Conservation (phyloP, 148 eudicot species). For the Chenopodium suecicum region DNA sequence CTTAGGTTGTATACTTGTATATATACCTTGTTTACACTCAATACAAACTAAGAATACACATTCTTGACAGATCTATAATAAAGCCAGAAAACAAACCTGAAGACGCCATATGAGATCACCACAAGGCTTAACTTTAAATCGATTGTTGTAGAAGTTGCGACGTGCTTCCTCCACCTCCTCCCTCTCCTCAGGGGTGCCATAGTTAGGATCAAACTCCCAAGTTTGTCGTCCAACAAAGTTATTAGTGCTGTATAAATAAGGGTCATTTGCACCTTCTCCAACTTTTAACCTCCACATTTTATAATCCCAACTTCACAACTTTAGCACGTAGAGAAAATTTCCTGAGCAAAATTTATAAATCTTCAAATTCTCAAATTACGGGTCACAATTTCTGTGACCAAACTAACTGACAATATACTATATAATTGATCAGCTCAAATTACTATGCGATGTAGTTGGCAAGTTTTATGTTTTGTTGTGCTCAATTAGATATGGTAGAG, state of each 20-base stretch:
- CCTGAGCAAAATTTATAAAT: not conserved
- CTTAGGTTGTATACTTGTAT: too few relatives aligned
- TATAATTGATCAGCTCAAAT: not conserved
- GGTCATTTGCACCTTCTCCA: slow-evolving; percentile 35
- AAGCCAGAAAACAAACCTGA: slow-evolving; percentile 30
- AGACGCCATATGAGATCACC: slow-evolving; percentile 44
- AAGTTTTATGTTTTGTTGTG: not conserved
- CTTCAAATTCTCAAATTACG: not conserved
- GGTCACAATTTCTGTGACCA: not conserved
- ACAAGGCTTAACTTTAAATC: slow-evolving; percentile 31
- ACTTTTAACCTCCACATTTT: slow-evolving; percentile 54
- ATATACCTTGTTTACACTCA: too few relatives aligned
- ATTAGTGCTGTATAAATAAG: slow-evolving; percentile 41
- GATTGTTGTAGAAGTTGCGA: slow-evolving; percentile 31
- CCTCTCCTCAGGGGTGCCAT: slow-evolving; percentile 40
- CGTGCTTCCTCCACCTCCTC: slow-evolving; percentile 47
- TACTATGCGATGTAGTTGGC: not conserved
- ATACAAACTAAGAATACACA: too few relatives aligned
- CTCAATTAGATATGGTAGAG: not conserved
- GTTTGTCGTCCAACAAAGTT: slow-evolving; percentile 44
- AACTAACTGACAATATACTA: not conserved
- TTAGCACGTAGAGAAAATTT: not conserved
- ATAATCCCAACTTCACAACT: not conserved
- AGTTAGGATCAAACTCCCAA: slow-evolving; percentile 54
- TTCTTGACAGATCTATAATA: too few relatives aligned